A percentile compares a stretch with the other conserved stretches of the same genome.
Conservation (phyloP, 768 basidiomycete species). For the Suillus occidentalis region DNA sequence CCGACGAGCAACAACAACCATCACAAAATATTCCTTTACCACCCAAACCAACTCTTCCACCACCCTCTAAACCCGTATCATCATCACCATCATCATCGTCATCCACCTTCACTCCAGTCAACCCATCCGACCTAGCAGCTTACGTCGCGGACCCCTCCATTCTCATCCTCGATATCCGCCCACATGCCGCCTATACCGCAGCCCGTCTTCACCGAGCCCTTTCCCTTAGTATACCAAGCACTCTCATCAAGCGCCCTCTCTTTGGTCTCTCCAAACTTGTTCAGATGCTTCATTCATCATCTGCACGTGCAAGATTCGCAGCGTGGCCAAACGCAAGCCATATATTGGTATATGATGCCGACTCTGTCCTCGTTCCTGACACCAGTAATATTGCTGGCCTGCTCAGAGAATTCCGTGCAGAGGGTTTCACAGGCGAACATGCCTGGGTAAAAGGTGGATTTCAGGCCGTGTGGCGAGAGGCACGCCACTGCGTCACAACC, state of each 20-base stretch:
- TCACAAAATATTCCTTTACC: not conserved
- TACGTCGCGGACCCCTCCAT: conserved; percentile 36
- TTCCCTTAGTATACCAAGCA: conserved; percentile 90
- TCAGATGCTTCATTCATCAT: conserved; percentile 71
- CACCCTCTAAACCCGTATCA: conserved; percentile 16
- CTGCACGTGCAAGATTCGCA: conserved; percentile 59
- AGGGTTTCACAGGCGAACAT: conserved; percentile 61
- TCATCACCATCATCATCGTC: conserved; percentile 19
- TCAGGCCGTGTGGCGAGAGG: conserved; percentile 60
- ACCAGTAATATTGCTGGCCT: conserved; percentile 71
- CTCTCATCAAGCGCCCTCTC: conserved; percentile 86
- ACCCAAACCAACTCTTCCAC: conserved; percentile 26
- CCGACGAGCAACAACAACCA: conserved; percentile 18
- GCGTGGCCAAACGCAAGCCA: conserved; percentile 55
- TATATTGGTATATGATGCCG: conserved; percentile 87
- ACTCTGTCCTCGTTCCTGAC: conserved; percentile 59
- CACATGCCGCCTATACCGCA: conserved; percentile 69
- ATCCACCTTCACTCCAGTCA: conserved; percentile 26
- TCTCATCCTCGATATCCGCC: conserved; percentile 87
- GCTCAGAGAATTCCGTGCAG: conserved; percentile 69
- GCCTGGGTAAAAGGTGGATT: conserved; percentile 85
- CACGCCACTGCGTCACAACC: conserved; percentile 52
- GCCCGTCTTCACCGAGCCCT: conserved; percentile 70
- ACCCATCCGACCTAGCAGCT: conserved; percentile 30
- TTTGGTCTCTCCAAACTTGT: conserved; percentile 78